A percentile compares a stretch with the other conserved stretches of the same genome.
Conservation (phyloP, 2,329 filamentous ascomycete genomes). For the Aspergillus floridensis region DNA sequence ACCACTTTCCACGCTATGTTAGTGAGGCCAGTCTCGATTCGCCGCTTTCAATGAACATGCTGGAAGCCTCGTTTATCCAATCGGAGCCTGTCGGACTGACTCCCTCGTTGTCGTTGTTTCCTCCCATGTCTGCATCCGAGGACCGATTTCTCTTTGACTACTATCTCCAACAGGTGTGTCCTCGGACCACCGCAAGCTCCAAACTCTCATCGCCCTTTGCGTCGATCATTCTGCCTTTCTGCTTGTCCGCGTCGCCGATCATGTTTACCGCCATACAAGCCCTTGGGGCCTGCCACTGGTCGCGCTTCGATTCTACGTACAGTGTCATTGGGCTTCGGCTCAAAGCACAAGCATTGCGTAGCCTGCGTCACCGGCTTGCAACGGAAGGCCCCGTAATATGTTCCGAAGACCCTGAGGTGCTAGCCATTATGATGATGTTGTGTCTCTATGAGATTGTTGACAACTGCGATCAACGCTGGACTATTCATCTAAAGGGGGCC, state of each 20-base stretch:
- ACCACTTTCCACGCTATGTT: neutral
- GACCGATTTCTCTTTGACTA: constrained; percentile 39
- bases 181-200: constrained; percentile 40
- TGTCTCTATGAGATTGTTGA: constrained; percentile 48
- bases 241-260: constrained; percentile 37
- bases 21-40: constrained; percentile 1
- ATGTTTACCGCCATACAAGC: constrained; percentile 41
- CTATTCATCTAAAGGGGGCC: constrained; percentile 48
- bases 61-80: neutral
- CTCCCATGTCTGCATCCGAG: constrained; percentile 28
- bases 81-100: constrained; percentile 9
- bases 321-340: constrained; percentile 35
- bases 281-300: constrained; percentile 39
- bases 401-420: constrained; percentile 33
- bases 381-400: constrained; percentile 27
- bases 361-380: constrained; percentile 36
- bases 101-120: constrained; percentile 28
- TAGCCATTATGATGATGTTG: constrained; percentile 48
- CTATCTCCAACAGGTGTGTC: constrained; percentile 42
- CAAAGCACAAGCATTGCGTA: constrained; percentile 38
- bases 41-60: neutral
- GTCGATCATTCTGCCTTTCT: constrained; percentile 41
- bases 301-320: constrained; percentile 31
- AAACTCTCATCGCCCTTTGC: constrained; percentile 38
- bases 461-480: constrained; percentile 47